Conservation (phyloP, 2,329 filamentous ascomycete genomes). For the Neonectria hederae region DNA sequence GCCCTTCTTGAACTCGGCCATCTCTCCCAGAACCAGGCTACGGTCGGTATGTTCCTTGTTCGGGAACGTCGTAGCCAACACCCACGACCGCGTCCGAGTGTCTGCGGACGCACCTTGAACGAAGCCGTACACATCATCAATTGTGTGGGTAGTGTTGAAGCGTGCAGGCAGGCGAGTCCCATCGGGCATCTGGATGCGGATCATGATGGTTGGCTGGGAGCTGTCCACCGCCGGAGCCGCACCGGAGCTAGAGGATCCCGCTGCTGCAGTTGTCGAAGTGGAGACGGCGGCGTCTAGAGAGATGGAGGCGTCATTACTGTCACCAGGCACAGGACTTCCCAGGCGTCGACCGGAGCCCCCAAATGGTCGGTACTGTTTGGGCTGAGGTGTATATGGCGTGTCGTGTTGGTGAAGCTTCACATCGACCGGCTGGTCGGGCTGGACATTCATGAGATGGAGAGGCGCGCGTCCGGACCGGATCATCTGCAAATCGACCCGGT, state of each 20-base stretch:
- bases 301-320: conserved; percentile 35
- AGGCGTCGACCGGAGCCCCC: conserved; percentile 76
- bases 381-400: conserved; percentile 73
- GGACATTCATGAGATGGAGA: conserved; percentile 80
- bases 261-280: conserved; percentile 36
- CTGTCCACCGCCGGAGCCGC: conserved; percentile 62
- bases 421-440: conserved; percentile 78
- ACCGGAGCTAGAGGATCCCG: conserved; percentile 46
- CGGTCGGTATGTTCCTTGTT: conserved; percentile 82
- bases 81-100: conserved; percentile 69
- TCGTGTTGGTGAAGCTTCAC: conserved; percentile 83
- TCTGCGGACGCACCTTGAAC: conserved; percentile 71
- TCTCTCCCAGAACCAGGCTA: conserved; percentile 64
- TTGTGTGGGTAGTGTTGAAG: conserved; percentile 82
- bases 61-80: conserved; percentile 84
- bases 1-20: conserved; percentile 72
- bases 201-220: conserved; percentile 72
- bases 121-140: conserved; percentile 81
- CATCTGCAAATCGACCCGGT: conserved; percentile 76
- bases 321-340: conserved; percentile 79
- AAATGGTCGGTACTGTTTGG: conserved; percentile 81
- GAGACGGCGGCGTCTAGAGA: conserved; percentile 28
- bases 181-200: conserved; percentile 82
- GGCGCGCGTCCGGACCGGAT: conserved; percentile 82
- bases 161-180: conserved; percentile 80